Percentiles rank a stretch among this genome's conserved stretches.
phyloP scores from a whole-genome alignment of 352 stramenopile genomes.

The Paralagenidium karlingii region DNA sequence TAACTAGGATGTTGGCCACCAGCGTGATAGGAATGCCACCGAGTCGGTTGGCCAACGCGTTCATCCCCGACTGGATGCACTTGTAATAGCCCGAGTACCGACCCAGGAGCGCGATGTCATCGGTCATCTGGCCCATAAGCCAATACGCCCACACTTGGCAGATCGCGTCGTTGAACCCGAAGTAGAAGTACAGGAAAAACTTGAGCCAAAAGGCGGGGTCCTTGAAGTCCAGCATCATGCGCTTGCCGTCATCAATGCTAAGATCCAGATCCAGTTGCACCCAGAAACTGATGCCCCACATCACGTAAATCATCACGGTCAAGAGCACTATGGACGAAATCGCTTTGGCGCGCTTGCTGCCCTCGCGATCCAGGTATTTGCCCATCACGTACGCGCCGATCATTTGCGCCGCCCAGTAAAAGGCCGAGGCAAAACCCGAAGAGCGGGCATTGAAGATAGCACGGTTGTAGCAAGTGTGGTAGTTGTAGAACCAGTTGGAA shows the following conservation, averaged over 20 bases:
- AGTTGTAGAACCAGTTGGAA: slow-evolving; percentile 60
- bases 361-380: slow-evolving; percentile 9
- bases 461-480: slow-evolving; percentile 42
- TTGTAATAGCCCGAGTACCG: too few relatives aligned
- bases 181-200: slow-evolving; percentile 48
- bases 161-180: slow-evolving; percentile 57
- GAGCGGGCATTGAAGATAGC: slow-evolving; percentile 25
- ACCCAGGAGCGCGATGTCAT: too few relatives aligned
- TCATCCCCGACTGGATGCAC: too few relatives aligned
- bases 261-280: slow-evolving; percentile 18
- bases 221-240: slow-evolving; percentile 16
- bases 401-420: slow-evolving; percentile 37
- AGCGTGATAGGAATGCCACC: too few relatives aligned
- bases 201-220: slow-evolving; percentile 11
- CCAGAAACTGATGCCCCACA: slow-evolving; percentile 23
- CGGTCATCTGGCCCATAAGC: slow-evolving; percentile 43
- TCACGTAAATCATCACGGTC: slow-evolving; percentile 12
- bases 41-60: too few relatives aligned
- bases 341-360: slow-evolving; percentile 3
- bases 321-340: slow-evolving; percentile 5
- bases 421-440: slow-evolving; percentile 16
- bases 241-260: slow-evolving; percentile 6
- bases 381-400: slow-evolving; percentile 15
- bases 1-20: too few relatives aligned
- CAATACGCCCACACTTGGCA: slow-evolving; percentile 77